These are phyloP conservation scores for Eucalyptus lansdowneana DNA, from an alignment of 345 rosid genomes.

Conservation along the genomic window DNA sequence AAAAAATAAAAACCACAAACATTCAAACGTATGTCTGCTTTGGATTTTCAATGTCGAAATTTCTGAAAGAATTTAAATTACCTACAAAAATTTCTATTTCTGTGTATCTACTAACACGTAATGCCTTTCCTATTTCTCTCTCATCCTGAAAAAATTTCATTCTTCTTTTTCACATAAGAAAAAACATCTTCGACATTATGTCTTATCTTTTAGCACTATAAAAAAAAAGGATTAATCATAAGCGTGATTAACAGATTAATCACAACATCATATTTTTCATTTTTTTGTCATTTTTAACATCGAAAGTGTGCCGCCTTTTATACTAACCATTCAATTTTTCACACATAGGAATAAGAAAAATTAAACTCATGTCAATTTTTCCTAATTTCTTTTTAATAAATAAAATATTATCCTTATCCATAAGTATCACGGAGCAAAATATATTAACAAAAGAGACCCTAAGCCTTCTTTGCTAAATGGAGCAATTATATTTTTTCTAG, in stretches of 20 bases:
- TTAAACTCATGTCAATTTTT: not conserved
- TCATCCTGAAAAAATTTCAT: accelerated
- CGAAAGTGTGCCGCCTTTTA: accelerated
- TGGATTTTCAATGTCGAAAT: too few relatives aligned
- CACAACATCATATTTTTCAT: not conserved
- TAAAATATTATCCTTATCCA: not conserved
- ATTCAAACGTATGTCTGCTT: accelerated
- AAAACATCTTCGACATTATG: accelerated
- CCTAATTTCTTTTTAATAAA: not conserved
- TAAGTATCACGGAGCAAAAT: accelerated
- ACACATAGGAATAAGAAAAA: not conserved
- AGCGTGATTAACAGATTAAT: not conserved
- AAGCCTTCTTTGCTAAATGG: too few relatives aligned
- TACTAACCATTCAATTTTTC: not conserved
- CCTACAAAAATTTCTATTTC: too few relatives aligned
- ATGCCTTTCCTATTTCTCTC: accelerated
- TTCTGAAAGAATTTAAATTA: too few relatives aligned
- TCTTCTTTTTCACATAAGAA: not conserved
- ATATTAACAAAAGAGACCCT: not conserved
- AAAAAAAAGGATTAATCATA: too few relatives aligned
- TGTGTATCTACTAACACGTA: accelerated
- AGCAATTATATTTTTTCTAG: accelerated
- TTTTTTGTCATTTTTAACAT: not conserved
- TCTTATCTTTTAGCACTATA: accelerated
- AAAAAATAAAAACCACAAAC: not conserved